Conservation (phyloP, 192 early-diverging fungal species). For the Glomus cerebriforme region DNA sequence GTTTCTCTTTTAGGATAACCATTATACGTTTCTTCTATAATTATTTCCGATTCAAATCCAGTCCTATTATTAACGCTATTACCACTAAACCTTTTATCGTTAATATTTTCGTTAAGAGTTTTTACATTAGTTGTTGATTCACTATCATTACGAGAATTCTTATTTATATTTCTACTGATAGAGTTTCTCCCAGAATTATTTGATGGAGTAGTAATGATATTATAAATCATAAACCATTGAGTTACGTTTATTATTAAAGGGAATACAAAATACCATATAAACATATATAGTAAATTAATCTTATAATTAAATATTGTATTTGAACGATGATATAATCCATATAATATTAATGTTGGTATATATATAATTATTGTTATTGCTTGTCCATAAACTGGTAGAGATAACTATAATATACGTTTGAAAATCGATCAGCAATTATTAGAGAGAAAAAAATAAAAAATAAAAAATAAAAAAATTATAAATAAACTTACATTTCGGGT, state of each 20-base stretch:
- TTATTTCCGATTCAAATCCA: too few species aligned
- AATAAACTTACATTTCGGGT: background rate
- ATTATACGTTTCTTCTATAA: too few species aligned
- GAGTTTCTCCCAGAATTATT: too few species aligned
- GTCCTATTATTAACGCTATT: too few species aligned
- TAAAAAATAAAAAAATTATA: background rate
- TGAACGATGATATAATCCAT: background rate
- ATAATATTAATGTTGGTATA: background rate
- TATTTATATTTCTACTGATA: too few species aligned
- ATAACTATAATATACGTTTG: background rate
- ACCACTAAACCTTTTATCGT: too few species aligned
- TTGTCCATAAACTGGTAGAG: background rate
- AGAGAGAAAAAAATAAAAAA: background rate
- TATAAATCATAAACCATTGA: slow-evolving; percentile 1
- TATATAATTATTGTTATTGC: background rate
- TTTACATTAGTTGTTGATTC: too few species aligned
- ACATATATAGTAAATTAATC: background rate
- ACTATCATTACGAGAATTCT: too few species aligned
- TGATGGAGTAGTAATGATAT: background rate
- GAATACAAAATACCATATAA: background rate
- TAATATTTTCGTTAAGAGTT: too few species aligned
- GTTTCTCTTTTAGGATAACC: too few species aligned
- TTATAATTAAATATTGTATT: background rate
- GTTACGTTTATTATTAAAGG: background rate
- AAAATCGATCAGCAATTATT: background rate